Conservation (phyloP, 176 grass and related monocot species). For the Aegilops speltoides region DNA sequence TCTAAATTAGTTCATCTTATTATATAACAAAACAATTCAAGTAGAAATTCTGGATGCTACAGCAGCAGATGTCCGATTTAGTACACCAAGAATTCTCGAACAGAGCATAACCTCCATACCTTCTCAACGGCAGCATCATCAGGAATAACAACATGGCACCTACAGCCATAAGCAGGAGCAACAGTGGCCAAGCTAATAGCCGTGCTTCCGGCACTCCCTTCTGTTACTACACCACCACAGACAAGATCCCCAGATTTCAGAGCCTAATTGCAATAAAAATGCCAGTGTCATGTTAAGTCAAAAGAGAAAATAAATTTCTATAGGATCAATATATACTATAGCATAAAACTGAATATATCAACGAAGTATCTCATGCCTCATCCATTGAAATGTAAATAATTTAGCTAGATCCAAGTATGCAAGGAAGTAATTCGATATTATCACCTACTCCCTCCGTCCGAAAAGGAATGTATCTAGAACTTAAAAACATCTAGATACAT, state of each 20-base stretch:
- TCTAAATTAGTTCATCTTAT: neutral
- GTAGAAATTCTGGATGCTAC: neutral
- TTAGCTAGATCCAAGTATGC: neutral
- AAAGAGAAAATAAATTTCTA: neutral
- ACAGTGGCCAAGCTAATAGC: slow-evolving; percentile 96
- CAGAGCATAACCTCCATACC: slow-evolving; percentile 39
- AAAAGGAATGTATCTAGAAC: no score
- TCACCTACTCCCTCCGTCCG: no score
- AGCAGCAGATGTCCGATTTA: neutral
- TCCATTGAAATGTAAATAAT: slow-evolving; percentile 1
- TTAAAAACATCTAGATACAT: no score
- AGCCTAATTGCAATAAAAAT: slow-evolving; percentile 45
- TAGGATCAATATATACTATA: neutral
- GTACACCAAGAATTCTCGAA: neutral
- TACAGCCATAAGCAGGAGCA: slow-evolving; percentile 84
- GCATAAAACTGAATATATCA: neutral
- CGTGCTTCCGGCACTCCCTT: slow-evolving; percentile 95
- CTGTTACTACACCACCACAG: slow-evolving; percentile 71
- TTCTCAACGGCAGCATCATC: slow-evolving; percentile 97
- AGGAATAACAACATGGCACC: slow-evolving; percentile 88
- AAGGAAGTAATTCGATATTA: neutral
- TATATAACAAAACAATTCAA: neutral
- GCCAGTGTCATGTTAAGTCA: slow-evolving; percentile 11
- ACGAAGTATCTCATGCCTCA: neutral
- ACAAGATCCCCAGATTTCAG: slow-evolving; percentile 69